Conservation (phyloP, 257 asterid genomes). For the Verbascum thapsus region DNA sequence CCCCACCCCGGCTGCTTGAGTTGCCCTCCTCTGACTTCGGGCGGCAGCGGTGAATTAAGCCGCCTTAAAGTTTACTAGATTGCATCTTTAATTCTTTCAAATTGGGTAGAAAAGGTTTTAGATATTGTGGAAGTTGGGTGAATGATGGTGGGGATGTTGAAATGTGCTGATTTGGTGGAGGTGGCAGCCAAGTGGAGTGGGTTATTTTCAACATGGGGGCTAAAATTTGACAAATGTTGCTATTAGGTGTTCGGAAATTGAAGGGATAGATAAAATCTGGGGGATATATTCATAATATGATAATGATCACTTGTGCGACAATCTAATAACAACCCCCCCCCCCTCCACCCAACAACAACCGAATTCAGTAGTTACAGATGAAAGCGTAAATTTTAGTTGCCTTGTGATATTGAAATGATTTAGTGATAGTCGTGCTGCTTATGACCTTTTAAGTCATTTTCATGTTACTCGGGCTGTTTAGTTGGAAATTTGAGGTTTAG, state of each 20-base stretch:
- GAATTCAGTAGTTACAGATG: slow-evolving; percentile 3
- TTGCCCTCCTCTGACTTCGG: too few relatives aligned
- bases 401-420: too few relatives aligned
- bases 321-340: too few relatives aligned
- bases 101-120: too few relatives aligned
- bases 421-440: neutral
- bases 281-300: slow-evolving; percentile 19
- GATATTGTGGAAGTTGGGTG: neutral
- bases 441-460: slow-evolving; percentile 3
- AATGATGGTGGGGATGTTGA: slow-evolving; percentile 8
- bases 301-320: neutral
- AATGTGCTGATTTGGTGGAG: too few relatives aligned
- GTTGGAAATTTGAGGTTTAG: slow-evolving; percentile 12
- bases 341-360: too few relatives aligned
- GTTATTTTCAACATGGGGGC: slow-evolving; percentile 1
- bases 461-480: neutral
- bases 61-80: too few relatives aligned
- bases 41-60: too few relatives aligned
- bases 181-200: neutral
- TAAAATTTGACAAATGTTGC: slow-evolving; percentile 13
- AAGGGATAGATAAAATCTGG: slow-evolving; percentile 12
- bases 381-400: slow-evolving; percentile 4
- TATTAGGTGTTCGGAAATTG: slow-evolving; percentile 3
- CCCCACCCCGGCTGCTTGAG: too few relatives aligned
- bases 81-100: too few relatives aligned